A percentile compares a stretch with the other conserved stretches of the same genome.
phyloP scores from a whole-genome alignment of 1,284 basidiomycete species.

The Trichosporon sp. region DNA sequence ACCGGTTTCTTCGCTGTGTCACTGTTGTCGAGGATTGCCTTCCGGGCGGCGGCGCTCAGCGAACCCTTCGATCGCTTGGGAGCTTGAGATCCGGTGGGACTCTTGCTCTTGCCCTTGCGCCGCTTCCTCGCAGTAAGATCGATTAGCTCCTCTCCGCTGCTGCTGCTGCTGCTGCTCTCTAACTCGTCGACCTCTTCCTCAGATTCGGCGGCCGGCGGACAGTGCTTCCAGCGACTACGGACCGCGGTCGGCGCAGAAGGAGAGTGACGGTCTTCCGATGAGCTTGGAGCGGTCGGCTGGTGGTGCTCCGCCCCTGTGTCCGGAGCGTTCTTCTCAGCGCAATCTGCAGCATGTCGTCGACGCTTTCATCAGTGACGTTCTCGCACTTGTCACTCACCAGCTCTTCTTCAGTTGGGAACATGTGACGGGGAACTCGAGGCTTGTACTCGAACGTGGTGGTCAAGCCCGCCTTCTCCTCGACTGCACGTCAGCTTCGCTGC shows the following conservation, averaged over 20 bases:
- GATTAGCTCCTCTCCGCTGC: conserved; percentile 26
- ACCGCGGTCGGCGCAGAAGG: background rate
- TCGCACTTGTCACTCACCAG: background rate
- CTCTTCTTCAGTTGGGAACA: conserved; percentile 31
- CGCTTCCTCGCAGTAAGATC: conserved; percentile 20
- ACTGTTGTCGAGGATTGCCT: background rate
- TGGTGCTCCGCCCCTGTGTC: background rate
- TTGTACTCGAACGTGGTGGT: conserved; percentile 34
- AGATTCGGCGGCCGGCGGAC: background rate
- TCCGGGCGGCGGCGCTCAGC: background rate
- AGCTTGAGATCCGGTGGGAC: background rate
- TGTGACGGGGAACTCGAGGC: conserved; percentile 29
- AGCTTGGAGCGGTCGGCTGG: background rate
- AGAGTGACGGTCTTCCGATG: background rate
- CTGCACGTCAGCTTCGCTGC: conserved; percentile 29
- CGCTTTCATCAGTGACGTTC: background rate
- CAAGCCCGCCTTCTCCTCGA: conserved; percentile 49
- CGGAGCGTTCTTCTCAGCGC: background rate
- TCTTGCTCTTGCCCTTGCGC: background rate
- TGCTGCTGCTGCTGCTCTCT: background rate
- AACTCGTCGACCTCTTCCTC: background rate
- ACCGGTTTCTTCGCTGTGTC: background rate
- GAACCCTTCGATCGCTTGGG: background rate
- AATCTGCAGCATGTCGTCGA: background rate
- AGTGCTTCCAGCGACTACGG: background rate